Evolutionary conservation across 208 protist genomes (phyloP).

Genomic region (Leishmania turanica): DNA sequence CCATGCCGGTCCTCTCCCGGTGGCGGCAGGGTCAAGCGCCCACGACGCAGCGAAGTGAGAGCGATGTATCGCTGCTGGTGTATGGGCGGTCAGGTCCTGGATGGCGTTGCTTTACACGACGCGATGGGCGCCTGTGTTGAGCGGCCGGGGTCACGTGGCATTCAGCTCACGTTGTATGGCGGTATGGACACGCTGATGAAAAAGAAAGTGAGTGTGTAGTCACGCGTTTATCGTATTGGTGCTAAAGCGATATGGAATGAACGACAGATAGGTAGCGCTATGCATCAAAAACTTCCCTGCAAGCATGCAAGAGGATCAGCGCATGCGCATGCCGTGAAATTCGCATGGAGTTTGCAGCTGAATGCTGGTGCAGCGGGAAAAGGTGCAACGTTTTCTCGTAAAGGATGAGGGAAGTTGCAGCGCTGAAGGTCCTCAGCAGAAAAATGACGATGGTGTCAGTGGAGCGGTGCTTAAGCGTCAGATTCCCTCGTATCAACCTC

Average conservation of each 20-base stretch:
- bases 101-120: neutral
- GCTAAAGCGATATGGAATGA: neutral
- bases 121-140: neutral
- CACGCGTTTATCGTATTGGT: neutral
- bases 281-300: neutral
- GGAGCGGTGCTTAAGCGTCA: neutral
- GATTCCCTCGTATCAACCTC: neutral
- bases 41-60: neutral
- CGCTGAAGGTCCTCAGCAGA: neutral
- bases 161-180: neutral
- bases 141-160: neutral
- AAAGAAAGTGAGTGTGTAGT: neutral
- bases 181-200: neutral
- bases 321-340: neutral
- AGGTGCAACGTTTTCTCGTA: neutral
- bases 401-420: neutral
- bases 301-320: neutral
- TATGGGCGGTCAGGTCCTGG: neutral
- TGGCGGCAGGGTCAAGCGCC: neutral
- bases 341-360: neutral
- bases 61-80: neutral
- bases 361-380: neutral
- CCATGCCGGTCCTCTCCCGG: neutral
- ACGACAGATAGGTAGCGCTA: neutral
- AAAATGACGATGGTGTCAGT: neutral